Evolutionary conservation across 2,329 filamentous ascomycete genomes (phyloP).

Genomic region (Ascochyta fabae): DNA sequence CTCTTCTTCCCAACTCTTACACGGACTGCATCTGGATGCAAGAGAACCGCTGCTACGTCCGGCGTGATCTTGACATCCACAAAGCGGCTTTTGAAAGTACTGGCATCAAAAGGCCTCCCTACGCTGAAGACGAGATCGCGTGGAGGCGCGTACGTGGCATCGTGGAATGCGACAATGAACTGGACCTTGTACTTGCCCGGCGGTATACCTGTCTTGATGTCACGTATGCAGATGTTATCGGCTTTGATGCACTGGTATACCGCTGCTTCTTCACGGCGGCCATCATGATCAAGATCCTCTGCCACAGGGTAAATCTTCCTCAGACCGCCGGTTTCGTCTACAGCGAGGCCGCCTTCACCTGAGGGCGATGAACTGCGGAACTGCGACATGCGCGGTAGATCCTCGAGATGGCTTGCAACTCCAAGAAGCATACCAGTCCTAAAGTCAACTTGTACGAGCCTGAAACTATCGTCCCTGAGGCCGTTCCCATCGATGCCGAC

Average conservation of each 20-base stretch:
- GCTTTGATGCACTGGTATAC: conserved; percentile 44
- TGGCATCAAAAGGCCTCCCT: conserved; percentile 45
- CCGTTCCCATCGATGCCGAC: conserved; percentile 43
- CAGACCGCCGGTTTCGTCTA: conserved; percentile 34
- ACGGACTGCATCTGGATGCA: conserved; percentile 48
- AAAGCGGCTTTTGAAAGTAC: conserved; percentile 39
- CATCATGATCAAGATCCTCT: conserved; percentile 46
- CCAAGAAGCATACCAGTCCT: conserved; percentile 46
- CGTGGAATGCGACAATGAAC: conserved; percentile 45
- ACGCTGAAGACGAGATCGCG: conserved; percentile 47
- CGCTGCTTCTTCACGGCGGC: conserved; percentile 42
- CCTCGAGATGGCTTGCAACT: conserved; percentile 24
- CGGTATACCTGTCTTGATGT: conserved; percentile 47
- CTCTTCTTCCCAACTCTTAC: conserved; percentile 42
- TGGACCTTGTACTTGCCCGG: conserved; percentile 46
- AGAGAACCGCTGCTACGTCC: conserved; percentile 46
- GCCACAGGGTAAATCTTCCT: conserved; percentile 46
- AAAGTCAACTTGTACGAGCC: conserved; percentile 46
- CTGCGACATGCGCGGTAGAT: conserved; percentile 30
- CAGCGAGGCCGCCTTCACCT: conserved; percentile 40
- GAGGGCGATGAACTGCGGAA: conserved; percentile 37
- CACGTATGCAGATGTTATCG: conserved; percentile 45
- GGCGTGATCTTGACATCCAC: conserved; percentile 50
- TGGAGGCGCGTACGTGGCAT: conserved; percentile 26
- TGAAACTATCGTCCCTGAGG: conserved; percentile 40